Evolutionary conservation across 331 rosid genomes (phyloP).

Genomic region (Stylosanthes scabra): DNA sequence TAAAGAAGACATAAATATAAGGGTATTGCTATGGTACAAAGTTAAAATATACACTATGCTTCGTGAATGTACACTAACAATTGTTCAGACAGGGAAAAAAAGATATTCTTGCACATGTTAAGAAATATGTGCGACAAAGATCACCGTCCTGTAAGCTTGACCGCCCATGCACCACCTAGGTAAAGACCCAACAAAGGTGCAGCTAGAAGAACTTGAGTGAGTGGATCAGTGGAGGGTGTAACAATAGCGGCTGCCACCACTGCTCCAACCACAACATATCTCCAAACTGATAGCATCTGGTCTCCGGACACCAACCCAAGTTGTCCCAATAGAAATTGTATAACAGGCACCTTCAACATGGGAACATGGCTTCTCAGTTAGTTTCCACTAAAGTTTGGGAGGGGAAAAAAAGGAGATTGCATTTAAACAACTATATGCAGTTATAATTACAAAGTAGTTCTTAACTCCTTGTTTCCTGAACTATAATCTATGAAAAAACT

Average conservation of each 20-base stretch:
- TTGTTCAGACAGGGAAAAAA: constrained; percentile 16
- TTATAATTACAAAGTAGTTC: too few species aligned
- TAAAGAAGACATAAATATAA: constrained; percentile 31
- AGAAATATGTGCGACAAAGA: constrained; percentile 19
- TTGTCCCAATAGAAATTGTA: constrained; percentile 84
- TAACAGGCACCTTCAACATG: constrained; percentile 76
- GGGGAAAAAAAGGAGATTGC: not conserved
- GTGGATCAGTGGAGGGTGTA: constrained; percentile 92
- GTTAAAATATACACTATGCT: constrained; percentile 32
- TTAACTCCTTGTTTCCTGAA: constrained; percentile 16
- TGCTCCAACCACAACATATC: constrained; percentile 95
- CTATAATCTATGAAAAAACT: constrained; percentile 10
- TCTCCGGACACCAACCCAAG: constrained; percentile 85
- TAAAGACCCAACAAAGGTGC: constrained; percentile 85
- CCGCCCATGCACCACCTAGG: constrained; percentile 94
- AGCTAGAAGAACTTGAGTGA: constrained; percentile 90
- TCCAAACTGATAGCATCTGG: constrained; percentile 96
- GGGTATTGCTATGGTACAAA: constrained; percentile 25
- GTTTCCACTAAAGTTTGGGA: constrained; percentile 2
- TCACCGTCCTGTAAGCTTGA: constrained; percentile 80
- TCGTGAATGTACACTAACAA: constrained; percentile 54
- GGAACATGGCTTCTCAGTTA: constrained; percentile 30
- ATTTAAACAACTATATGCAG: not conserved
- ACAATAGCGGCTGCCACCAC: constrained; percentile 88
- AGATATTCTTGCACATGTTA: not conserved